Evolutionary conservation across 441 rosid genomes (phyloP).

Genomic region (Pelargonium citronellum): DNA sequence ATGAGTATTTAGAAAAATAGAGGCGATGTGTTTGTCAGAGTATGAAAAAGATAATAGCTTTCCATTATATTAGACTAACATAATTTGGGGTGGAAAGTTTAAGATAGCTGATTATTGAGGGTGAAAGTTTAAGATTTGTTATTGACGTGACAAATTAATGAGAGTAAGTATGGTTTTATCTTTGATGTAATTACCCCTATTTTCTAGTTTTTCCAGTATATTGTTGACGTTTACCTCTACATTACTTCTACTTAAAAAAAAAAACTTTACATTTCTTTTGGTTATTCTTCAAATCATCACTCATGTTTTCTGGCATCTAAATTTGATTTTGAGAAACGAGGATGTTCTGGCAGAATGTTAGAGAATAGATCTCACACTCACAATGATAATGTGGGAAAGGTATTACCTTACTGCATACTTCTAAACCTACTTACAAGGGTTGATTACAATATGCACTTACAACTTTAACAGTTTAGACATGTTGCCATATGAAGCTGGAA

Average conservation of each 20-base stretch:
- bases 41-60: too few species aligned
- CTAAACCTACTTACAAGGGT: constrained; percentile 21
- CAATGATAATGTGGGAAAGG: constrained; percentile 1
- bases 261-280: not conserved
- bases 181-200: not conserved
- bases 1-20: too few species aligned
- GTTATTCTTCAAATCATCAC: not conserved
- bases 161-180: too few species aligned
- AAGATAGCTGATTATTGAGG: too few species aligned
- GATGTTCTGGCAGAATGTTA: not conserved
- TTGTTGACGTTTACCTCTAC: not conserved
- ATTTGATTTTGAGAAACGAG: constrained; percentile 4
- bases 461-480: constrained; percentile 77
- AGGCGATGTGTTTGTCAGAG: too few species aligned
- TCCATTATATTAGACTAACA: too few species aligned
- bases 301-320: not conserved
- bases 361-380: not conserved
- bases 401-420: constrained; percentile 3
- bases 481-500: constrained; percentile 65
- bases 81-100: too few species aligned
- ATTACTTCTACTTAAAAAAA: not conserved
- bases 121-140: too few species aligned
- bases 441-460: constrained; percentile 47
- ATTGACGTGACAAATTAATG: too few species aligned
- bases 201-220: not conserved